Percentiles rank a stretch among this genome's conserved stretches.
These are phyloP conservation scores for Solanum dulcamara DNA, from an alignment of 257 asterid species.

Conservation along the genomic window DNA sequence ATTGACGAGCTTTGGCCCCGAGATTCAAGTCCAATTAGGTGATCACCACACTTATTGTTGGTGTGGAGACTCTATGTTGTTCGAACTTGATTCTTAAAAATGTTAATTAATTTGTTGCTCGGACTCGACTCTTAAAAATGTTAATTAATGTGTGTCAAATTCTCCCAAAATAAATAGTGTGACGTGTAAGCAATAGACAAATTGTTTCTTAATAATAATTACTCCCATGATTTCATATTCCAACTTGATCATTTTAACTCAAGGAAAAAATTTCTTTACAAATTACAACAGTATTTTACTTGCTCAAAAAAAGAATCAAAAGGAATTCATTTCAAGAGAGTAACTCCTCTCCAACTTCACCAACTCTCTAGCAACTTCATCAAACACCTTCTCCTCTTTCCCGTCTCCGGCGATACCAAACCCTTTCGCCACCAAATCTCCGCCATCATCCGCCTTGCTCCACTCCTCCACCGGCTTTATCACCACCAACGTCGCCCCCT, in stretches of 20 bases:
- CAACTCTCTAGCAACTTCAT: slow-evolving; percentile 39
- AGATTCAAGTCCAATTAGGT: no score
- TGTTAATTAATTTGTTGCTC: no score
- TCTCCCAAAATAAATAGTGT: no score
- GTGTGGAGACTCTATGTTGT: no score
- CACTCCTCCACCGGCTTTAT: slow-evolving; percentile 32
- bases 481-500: slow-evolving; percentile 62
- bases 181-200: no score
- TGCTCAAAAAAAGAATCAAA: slow-evolving; percentile 17
- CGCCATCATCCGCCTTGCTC: slow-evolving; percentile 9
- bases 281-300: not conserved
- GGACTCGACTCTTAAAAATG: no score
- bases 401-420: slow-evolving; percentile 28
- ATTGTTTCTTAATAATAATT: no score
- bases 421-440: slow-evolving; percentile 30
- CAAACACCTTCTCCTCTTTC: slow-evolving; percentile 15
- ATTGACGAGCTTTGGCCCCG: no score
- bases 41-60: no score
- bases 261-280: not conserved
- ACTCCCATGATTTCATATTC: not conserved
- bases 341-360: slow-evolving; percentile 44
- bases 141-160: no score
- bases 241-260: not conserved
- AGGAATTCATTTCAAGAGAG: slow-evolving; percentile 59
- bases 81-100: no score